phyloP scores from a whole-genome alignment of 176 grass and related monocot genomes.

The Bolboschoenus planiculmis region DNA sequence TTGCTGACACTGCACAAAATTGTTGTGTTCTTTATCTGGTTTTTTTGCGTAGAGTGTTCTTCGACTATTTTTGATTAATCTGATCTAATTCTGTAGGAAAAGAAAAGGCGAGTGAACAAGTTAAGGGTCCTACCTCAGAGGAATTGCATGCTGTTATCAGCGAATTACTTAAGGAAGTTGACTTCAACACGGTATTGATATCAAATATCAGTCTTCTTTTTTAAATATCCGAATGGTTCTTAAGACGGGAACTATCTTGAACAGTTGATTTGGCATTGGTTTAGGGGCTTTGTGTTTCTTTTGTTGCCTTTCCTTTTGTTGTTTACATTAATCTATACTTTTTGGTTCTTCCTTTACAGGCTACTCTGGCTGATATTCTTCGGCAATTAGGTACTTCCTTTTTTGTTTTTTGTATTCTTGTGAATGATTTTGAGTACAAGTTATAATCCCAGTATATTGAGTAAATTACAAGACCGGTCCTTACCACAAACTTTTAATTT shows the following conservation, averaged over 20 bases:
- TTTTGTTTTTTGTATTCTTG: not conserved
- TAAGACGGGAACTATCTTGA: not conserved
- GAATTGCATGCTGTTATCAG: conserved; percentile 77
- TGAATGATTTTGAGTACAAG: not conserved
- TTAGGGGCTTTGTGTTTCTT: not conserved
- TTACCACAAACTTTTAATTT: not conserved
- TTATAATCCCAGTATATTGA: not conserved
- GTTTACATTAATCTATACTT: not conserved
- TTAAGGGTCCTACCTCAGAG: conserved; percentile 52
- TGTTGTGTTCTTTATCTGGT: not conserved
- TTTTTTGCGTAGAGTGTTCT: not conserved
- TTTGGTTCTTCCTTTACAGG: conserved; percentile 35
- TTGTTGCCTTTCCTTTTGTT: conserved; percentile 12
- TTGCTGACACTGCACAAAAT: not conserved
- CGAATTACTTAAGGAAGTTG: conserved; percentile 90
- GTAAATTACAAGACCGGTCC: not conserved
- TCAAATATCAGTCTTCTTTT: not conserved
- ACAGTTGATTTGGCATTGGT: not conserved
- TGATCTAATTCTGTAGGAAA: conserved; percentile 49
- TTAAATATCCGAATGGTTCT: not conserved
- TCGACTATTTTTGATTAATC: not conserved
- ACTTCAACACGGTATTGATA: conserved; percentile 83
- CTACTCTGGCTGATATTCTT: conserved; percentile 93
- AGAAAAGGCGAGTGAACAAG: conserved; percentile 39
- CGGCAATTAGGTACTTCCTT: conserved; percentile 66